Evolutionary conservation across 1,284 basidiomycete species (phyloP).

Genomic region (Papiliotrema fonsecae): DNA sequence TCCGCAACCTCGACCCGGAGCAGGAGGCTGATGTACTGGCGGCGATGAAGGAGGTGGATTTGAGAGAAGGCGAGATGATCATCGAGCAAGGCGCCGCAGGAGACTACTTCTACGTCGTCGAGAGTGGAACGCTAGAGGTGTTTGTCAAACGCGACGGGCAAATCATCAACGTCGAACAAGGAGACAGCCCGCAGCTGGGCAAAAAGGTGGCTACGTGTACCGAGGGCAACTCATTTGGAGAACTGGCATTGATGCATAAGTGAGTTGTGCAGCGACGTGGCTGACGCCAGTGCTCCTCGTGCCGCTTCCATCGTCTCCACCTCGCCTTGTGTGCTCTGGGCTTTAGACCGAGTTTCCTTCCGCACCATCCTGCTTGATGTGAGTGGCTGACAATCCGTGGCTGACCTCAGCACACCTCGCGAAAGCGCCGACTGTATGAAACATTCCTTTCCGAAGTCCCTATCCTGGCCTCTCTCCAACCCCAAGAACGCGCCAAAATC

Average conservation of each 20-base stretch:
- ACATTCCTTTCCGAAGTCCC: constrained; percentile 88
- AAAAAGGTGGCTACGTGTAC: constrained; percentile 80
- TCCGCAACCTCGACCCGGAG: constrained; percentile 93
- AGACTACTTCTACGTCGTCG: constrained; percentile 97
- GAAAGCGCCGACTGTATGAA: constrained; percentile 91
- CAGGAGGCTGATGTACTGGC: constrained; percentile 88
- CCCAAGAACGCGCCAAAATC: constrained; percentile 89
- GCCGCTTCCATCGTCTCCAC: constrained; percentile 89
- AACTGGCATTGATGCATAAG: constrained; percentile 97
- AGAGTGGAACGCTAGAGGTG: constrained; percentile 80
- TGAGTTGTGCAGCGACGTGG: constrained; percentile 21
- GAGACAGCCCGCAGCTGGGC: constrained; percentile 55
- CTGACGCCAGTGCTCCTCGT: constrained; percentile 63
- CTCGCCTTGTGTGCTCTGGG: constrained; percentile 83
- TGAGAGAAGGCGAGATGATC: constrained; percentile 71
- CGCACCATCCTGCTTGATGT: constrained; percentile 88
- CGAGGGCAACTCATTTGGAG: constrained; percentile 86
- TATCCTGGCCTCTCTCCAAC: constrained; percentile 76
- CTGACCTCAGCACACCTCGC: constrained; percentile 58
- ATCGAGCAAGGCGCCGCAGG: constrained; percentile 96
- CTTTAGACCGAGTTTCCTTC: constrained; percentile 95
- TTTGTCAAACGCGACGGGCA: constrained; percentile 61
- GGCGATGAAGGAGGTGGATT: constrained; percentile 87
- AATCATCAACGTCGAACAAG: constrained; percentile 53
- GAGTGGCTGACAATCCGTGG: constrained; percentile 37